Evolutionary conservation across 345 rosid genomes (phyloP), one percentile per base, ranked within the genome.

Genomic region (Sisymbrium altissimum): DNA sequence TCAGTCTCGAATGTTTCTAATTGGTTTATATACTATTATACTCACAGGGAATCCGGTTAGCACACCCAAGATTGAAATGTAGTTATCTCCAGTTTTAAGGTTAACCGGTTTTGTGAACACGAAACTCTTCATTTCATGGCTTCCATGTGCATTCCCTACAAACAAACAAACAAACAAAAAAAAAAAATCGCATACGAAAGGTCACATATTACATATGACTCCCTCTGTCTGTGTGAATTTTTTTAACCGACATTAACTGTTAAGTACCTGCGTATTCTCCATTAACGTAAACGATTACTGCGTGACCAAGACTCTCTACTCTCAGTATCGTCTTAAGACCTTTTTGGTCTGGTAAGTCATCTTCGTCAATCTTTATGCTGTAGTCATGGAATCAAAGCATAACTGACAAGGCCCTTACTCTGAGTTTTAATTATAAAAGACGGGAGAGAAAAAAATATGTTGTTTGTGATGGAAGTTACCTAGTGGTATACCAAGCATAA

Each of bases 281-380:
- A 72, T 93, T 93, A 21, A 87, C 86, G 55, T 86, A 91, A 13
- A 73, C 93, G 64, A 77, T 73, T 77, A 91, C 50, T 14, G 90
- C 89, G 43, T 93, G 98, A 35, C 96, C 98, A 52, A 90, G 89
- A 85, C 97, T 91, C 17, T 92, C 88, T 44, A 92, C 59, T 18
- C 82, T 27, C 55, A 92, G 68, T 69, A 87, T 75, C 0, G 96
- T 88, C 57, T 40, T 32, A 30, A 52, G 43, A 6, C 72, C 77
- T 44, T 82, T 78, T 25, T 78, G 80, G 73, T 83, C 48, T 9
- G 89, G 86, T 54, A 90, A 65, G 72, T 92, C 95, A 15, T 71
- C 63, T 29, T 61, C 33, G n/a, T 52, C 45, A 54, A 93, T 59
- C 30, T 54, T 40, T 44, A 50, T 9, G 32, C 52, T 49, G 15